Base-by-base conservation (phyloP, 1,139 yeast species). In the Blastobotrys malaysiensis region DNA sequence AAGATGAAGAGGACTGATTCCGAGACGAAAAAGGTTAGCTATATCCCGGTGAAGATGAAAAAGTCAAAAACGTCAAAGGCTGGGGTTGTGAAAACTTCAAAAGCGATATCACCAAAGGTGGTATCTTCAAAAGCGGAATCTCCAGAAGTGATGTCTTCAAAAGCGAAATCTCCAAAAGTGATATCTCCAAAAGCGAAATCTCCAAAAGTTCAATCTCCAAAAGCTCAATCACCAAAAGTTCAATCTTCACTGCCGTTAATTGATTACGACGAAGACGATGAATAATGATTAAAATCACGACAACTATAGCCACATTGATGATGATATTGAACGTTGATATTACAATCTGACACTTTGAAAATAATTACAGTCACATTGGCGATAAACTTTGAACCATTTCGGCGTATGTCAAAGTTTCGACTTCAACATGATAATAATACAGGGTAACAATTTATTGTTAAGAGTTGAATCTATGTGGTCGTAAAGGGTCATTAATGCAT, bases 401-500 rank as follows among this genome's bases (percentile, higher is more conserved):
- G n/a, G n/a, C n/a, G n/a, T n/a, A n/a, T n/a, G n/a, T n/a, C n/a
- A n/a, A n/a, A n/a, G n/a, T n/a, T n/a, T n/a, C n/a, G n/a, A n/a
- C n/a, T n/a, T n/a, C n/a, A n/a, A n/a, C n/a, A n/a, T n/a, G n/a
- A n/a, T n/a, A n/a, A n/a, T n/a, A n/a, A n/a, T n/a, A 22, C 9
- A 22, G 13, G 13, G 13, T 26, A 26, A 26, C 31, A 26, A 26
- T 26, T 7, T 31, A 31, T 31, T 31, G 39, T 31, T 13, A 22
- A 31, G 39, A 31, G 39, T 18, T 48, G 22, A 31, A 48, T 47
- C 16, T 46, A 22, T 46, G 27, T 45, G 31, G 16, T 20, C n/a
- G n/a, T n/a, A n/a, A 45, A 46, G 13, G 19, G 19, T 24, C 24
- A 46, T 22, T 24, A 46, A 46, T 44, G 24, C 22, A 44, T 31